Base-by-base conservation (phyloP, 106 monocot genomes). In the Acorus calamus region DNA sequence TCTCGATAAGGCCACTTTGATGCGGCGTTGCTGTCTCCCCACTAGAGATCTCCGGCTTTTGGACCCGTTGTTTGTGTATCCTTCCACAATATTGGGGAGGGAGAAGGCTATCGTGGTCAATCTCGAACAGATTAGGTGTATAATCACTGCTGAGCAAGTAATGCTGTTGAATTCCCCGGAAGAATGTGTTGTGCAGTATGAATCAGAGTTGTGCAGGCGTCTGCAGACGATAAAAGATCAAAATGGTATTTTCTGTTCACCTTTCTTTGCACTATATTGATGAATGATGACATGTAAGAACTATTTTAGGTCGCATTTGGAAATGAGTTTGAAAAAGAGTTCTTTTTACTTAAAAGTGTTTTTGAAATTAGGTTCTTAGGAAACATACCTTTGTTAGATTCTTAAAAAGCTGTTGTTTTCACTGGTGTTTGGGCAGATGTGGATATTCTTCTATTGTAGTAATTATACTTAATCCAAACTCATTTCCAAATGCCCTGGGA, bases 91-190 rank as follows among this genome's bases (percentile, higher is more conserved):
- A 42, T 44, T 73, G 10, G 69, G 60, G 14, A 73, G 89, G 8
- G 85, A 89, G 82, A 85, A 75, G 49, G 89, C 89, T 9, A 85
- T 89, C 46, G 85, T 85, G 13, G 78, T 85, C 79, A 89, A 76
- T 62, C 77, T 89, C 4, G 89, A 89, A 56, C 76, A 85, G 49
- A 75, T 89, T 11, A 62, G 89, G 67, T 89, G 89, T 60, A 89
- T 89, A 54, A 89, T 89, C 46, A 89, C 66, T 56, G 85, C 89
- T 0, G 89, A 89, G 63, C 80, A 85, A 44, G 85, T 83, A 50
- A 63, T 86, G 10, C 69, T 86, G 48, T 69, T 86, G 86, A 73
- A 80, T 48, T 80, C 83, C 2, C 69, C 65, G 41, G 90, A 90
- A 52, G 51, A 10, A 47, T 75, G 59, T 58, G 80, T 78, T 7